A percentile compares a stretch with the other conserved stretches of the same genome.
phyloP scores from a whole-genome alignment of 2,329 filamentous ascomycete species.

The Endoconidiophora laricicola region DNA sequence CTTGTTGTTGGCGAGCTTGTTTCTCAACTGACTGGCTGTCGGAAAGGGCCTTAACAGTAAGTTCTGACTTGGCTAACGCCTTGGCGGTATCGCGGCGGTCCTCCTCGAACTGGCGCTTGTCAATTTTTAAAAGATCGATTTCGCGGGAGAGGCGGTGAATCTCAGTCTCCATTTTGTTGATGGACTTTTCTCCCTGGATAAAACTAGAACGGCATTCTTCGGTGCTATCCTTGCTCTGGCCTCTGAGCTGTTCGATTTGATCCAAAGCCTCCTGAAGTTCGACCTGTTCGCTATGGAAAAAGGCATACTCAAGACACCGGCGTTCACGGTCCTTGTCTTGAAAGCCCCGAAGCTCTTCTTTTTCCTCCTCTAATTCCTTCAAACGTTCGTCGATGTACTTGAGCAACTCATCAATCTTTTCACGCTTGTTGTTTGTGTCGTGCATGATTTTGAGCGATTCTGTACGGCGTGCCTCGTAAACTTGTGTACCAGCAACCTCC shows the following conservation, averaged over 20 bases:
- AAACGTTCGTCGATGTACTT: slow-evolving; percentile 84
- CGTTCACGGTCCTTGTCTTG: slow-evolving; percentile 91
- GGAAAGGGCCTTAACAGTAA: slow-evolving; percentile 66
- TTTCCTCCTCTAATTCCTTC: slow-evolving; percentile 84
- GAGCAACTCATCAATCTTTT: slow-evolving; percentile 85
- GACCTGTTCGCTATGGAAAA: slow-evolving; percentile 77
- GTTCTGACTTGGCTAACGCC: slow-evolving; percentile 65
- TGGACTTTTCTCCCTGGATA: slow-evolving; percentile 60
- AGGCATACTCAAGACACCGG: slow-evolving; percentile 83
- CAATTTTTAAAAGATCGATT: slow-evolving; percentile 68
- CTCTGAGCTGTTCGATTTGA: slow-evolving; percentile 64
- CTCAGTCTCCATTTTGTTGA: slow-evolving; percentile 59
- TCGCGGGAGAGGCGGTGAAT: slow-evolving; percentile 68
- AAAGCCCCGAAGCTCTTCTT: slow-evolving; percentile 83
- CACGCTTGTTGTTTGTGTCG: slow-evolving; percentile 85
- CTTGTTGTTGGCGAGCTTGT: slow-evolving; percentile 52
- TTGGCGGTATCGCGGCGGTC: slow-evolving; percentile 74
- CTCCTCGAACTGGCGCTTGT: slow-evolving; percentile 74
- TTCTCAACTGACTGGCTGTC: slow-evolving; percentile 69
- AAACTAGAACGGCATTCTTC: slow-evolving; percentile 67
- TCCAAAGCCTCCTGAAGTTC: slow-evolving; percentile 63
- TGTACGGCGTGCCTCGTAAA: slow-evolving; percentile 80
- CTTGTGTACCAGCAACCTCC: slow-evolving; percentile 94
- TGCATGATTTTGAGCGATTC: slow-evolving; percentile 95
- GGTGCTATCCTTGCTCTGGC: slow-evolving; percentile 68